These are phyloP conservation scores for Lachnum nothofagi DNA, from an alignment of 2,329 filamentous ascomycete species.

Conservation along the genomic window DNA sequence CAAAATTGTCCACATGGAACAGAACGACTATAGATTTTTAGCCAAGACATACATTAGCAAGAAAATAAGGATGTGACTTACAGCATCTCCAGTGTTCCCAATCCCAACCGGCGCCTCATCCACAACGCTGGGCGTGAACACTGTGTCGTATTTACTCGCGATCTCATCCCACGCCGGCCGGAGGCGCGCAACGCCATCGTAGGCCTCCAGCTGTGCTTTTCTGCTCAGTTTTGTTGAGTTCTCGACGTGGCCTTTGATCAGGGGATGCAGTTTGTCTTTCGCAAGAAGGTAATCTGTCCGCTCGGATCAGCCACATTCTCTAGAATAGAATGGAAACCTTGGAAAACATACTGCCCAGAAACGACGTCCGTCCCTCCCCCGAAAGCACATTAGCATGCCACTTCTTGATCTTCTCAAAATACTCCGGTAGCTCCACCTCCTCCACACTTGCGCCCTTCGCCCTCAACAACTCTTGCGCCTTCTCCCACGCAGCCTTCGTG, in stretches of 20 bases:
- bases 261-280: slow-evolving; percentile 43
- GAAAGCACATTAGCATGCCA: slow-evolving; percentile 49
- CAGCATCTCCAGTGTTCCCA: slow-evolving; percentile 49
- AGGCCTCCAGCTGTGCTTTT: slow-evolving; percentile 47
- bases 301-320: background rate
- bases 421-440: slow-evolving; percentile 48
- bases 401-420: slow-evolving; percentile 44
- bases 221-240: slow-evolving; percentile 41
- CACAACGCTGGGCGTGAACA: slow-evolving; percentile 53
- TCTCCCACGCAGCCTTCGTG: slow-evolving; percentile 39
- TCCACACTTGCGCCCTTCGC: slow-evolving; percentile 50
- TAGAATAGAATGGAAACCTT: background rate
- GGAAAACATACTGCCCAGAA: slow-evolving; percentile 36
- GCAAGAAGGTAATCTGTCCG: slow-evolving; percentile 45
- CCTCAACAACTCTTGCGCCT: slow-evolving; percentile 37
- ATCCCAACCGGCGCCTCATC: slow-evolving; percentile 56
- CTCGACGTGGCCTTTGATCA: slow-evolving; percentile 47
- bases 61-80: slow-evolving; percentile 30
- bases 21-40: slow-evolving; percentile 24
- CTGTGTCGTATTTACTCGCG: slow-evolving; percentile 46
- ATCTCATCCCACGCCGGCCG: slow-evolving; percentile 52
- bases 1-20: slow-evolving; percentile 36
- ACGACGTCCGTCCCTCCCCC: slow-evolving; percentile 48
- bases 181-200: slow-evolving; percentile 49
- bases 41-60: background rate